Conservation (phyloP, 805 yeast species). For the Schizosaccharomyces osmophilus region DNA sequence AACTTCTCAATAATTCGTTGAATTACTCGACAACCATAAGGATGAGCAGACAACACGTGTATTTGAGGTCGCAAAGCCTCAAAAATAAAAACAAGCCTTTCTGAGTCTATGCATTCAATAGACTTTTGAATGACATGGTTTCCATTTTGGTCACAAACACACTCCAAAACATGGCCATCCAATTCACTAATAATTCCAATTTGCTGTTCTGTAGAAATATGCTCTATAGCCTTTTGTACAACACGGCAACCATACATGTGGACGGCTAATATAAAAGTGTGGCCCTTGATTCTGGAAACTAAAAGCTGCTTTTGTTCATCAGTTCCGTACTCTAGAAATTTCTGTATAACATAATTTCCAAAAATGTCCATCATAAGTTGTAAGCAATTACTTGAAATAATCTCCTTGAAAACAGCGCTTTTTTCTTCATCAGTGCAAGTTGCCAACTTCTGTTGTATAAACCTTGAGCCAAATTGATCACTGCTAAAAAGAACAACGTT, state of each 20-base stretch:
- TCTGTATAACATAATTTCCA: slow-evolving; percentile 92
- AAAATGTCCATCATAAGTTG: slow-evolving; percentile 87
- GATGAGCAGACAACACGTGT: slow-evolving; percentile 74
- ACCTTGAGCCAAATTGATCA: slow-evolving; percentile 93
- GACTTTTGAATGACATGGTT: slow-evolving; percentile 93
- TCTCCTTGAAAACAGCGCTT: slow-evolving; percentile 62
- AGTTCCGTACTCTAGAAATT: slow-evolving; percentile 66
- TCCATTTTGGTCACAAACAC: slow-evolving; percentile 90
- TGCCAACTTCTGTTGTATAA: slow-evolving; percentile 71
- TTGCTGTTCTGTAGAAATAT: slow-evolving; percentile 38
- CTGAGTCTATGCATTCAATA: slow-evolving; percentile 62
- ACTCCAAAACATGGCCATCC: slow-evolving; percentile 29
- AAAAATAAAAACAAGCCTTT: slow-evolving; percentile 42
- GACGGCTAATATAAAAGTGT: slow-evolving; percentile 47
- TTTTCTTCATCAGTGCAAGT: slow-evolving; percentile 41
- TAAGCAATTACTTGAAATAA: slow-evolving; percentile 38
- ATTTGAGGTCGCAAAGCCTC: slow-evolving; percentile 37
- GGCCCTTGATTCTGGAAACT: slow-evolving; percentile 47
- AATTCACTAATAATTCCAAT: slow-evolving; percentile 46
- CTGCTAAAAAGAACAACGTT: slow-evolving; percentile 77
- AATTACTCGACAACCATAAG: slow-evolving; percentile 92
- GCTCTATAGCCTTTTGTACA: slow-evolving; percentile 78
- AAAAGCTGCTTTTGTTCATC: slow-evolving; percentile 42
- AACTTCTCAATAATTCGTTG: slow-evolving; percentile 78
- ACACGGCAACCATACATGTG: slow-evolving; percentile 98